phyloP scores from a whole-genome alignment of 148 eudicot genomes.

The Cornus controversa region DNA sequence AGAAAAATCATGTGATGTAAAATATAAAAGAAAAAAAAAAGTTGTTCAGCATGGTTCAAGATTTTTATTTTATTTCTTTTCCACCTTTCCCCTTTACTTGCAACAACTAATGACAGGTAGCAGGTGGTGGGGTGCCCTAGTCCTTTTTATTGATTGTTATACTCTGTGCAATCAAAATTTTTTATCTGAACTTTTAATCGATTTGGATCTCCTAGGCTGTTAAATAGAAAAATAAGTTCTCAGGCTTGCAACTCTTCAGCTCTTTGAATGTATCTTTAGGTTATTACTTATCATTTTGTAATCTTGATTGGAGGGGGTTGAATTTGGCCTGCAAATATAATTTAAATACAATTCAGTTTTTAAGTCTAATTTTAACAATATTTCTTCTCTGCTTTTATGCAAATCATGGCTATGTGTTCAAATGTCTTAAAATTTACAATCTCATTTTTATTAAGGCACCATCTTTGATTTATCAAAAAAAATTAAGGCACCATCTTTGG shows the following conservation, averaged over 20 bases:
- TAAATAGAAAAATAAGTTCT: not conserved
- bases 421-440: constrained; percentile 3
- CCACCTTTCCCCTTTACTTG: not conserved
- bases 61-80: constrained; percentile 5
- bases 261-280: too few species aligned
- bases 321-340: too few species aligned
- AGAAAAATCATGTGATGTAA: not conserved
- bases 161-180: too few species aligned
- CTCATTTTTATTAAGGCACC: too few species aligned
- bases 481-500: not conserved
- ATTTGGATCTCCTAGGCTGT: not conserved
- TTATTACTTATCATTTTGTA: too few species aligned
- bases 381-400: not conserved
- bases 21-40: too few species aligned
- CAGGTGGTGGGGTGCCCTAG: not conserved
- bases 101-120: not conserved
- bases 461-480: too few species aligned
- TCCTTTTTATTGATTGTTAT: not conserved
- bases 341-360: not conserved
- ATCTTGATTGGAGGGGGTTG: not conserved
- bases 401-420: not conserved
- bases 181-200: not conserved
- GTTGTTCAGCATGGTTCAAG: constrained; percentile 2
- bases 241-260: too few species aligned
- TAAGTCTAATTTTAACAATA: not conserved